Evolutionary conservation across 805 yeast genomes (phyloP), one percentile per base, ranked within the genome.

Genomic region (Ogataea thermomethanolica): DNA sequence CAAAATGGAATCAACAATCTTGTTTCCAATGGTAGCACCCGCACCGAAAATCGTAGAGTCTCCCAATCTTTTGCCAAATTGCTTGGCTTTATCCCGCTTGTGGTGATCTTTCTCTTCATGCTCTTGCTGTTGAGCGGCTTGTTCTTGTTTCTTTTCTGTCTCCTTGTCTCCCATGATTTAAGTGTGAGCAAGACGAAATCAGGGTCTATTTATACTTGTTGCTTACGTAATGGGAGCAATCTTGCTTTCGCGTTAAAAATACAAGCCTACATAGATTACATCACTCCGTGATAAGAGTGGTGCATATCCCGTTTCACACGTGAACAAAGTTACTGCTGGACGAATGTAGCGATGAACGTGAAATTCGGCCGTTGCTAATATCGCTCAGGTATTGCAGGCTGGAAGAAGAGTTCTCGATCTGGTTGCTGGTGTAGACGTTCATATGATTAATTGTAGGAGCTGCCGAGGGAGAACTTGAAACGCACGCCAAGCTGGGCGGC

Each of bases 21-120:
- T 88, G 32, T 86, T 74, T 56, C 98, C 98, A 39, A 90, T 70
- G 1, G 96, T 82, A 28, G 97, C 95, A 70, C 98, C 98, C 8
- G 95, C 96, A 64, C 97, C 97, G 50, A 88, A 91, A 35, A 90
- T 78, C 25, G 95, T 90, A n/a, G 97, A 95, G 51, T 88, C 79
- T 44, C 95, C 96, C 44, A 90, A 66, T 63, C 86, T 83, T 48
- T 84, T 73, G 20, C 95, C 95, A 51, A 86, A 77, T 55, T 74
- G 81, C 60, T 75, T 75, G 43, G 76, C 50, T n/a, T 41, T 41
- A 10, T 49, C 46, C 31, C 64, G 50, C 24, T 62, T 65, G 12
- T 58, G 58, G n/a, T 57, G 58, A 17, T 50, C 45, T 37, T 53
- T 42, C 12, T 41, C 49, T 28, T 45, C 49, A 21, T 45, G 53